phyloP scores from a whole-genome alignment of 768 basidiomycete genomes.

The Flagelloscypha sp. region DNA sequence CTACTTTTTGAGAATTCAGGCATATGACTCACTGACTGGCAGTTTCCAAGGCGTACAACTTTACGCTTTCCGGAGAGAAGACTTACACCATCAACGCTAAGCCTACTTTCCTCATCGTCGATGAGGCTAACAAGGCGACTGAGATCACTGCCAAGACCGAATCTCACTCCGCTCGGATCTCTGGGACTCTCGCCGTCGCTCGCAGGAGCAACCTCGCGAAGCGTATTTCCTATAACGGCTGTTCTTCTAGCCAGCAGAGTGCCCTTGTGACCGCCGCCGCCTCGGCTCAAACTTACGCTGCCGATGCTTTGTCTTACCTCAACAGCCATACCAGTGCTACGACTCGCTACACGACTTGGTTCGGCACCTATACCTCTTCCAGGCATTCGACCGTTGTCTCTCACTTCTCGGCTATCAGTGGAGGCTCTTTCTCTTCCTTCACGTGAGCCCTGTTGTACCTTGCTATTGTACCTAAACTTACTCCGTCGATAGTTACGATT shows the following conservation, averaged over 20 bases:
- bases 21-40: constrained; percentile 1
- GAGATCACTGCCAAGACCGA: constrained; percentile 27
- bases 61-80: constrained; percentile 32
- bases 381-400: constrained; percentile 28
- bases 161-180: constrained; percentile 27
- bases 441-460: too few species aligned
- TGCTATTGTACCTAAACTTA: too few species aligned
- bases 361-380: constrained; percentile 32
- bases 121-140: constrained; percentile 20
- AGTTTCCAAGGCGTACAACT: constrained; percentile 43
- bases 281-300: constrained; percentile 32
- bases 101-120: constrained; percentile 35
- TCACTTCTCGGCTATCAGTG: constrained; percentile 30
- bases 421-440: constrained; percentile 23
- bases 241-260: constrained; percentile 29
- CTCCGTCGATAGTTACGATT: too few species aligned
- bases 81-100: constrained; percentile 32
- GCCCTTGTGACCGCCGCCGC: constrained; percentile 27
- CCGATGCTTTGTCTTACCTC: constrained; percentile 27
- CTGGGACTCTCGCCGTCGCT: constrained; percentile 29
- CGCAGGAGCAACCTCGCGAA: constrained; percentile 18
- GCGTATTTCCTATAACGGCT: constrained; percentile 31
- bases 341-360: constrained; percentile 43
- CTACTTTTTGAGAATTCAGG: background rate
- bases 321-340: constrained; percentile 26